These are phyloP conservation scores for Rhamnella rubrinervis DNA, from an alignment of 331 rosid species.

Conservation along the genomic window DNA sequence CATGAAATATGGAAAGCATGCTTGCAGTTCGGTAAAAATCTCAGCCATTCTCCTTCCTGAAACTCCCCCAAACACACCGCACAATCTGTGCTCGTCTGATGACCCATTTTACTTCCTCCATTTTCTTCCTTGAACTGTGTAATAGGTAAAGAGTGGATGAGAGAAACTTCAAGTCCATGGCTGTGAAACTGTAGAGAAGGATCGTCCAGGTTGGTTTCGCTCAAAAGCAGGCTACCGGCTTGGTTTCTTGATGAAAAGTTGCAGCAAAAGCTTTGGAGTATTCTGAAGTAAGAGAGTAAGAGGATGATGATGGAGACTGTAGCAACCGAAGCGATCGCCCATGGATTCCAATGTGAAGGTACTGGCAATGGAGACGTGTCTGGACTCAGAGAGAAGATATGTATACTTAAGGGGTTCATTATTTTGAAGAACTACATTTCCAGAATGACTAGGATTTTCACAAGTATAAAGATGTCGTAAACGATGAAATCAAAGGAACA, in stretches of 20 bases:
- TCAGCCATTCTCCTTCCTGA: constrained; percentile 52
- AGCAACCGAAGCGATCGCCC: constrained; percentile 1
- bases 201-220: constrained; percentile 16
- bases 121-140: constrained; percentile 41
- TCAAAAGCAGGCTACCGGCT: constrained; percentile 13
- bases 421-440: no score
- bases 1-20: constrained; percentile 56
- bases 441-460: no score
- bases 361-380: neutral
- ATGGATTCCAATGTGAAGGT: neutral
- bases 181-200: constrained; percentile 27
- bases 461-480: neutral
- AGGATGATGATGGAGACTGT: constrained; percentile 14
- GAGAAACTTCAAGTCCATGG: constrained; percentile 27
- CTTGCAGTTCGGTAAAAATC: constrained; percentile 38
- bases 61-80: constrained; percentile 57
- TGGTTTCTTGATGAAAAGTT: constrained; percentile 12
- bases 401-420: constrained; percentile 1
- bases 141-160: constrained; percentile 31
- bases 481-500: constrained; percentile 17
- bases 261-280: constrained; percentile 6
- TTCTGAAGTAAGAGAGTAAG: constrained; percentile 14
- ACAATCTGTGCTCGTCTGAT: constrained; percentile 31
- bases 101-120: constrained; percentile 3
- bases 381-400: constrained; percentile 30